Evolutionary conservation across 2,329 filamentous ascomycete genomes (phyloP).

Genomic region (Dothistroma pini): DNA sequence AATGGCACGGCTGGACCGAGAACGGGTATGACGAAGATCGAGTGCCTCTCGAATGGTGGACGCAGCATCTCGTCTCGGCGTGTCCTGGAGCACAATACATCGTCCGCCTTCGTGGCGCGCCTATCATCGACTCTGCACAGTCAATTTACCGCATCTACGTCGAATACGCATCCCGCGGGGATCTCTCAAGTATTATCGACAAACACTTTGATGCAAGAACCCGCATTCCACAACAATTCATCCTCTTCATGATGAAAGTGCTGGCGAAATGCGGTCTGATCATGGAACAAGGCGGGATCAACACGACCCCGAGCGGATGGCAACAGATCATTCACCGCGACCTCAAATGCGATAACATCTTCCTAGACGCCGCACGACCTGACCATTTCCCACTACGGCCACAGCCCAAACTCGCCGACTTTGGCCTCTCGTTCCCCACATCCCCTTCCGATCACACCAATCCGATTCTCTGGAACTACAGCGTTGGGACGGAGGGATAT

Average conservation of each 20-base stretch:
- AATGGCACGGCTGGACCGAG: neutral
- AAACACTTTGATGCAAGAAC: neutral
- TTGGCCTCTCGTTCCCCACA: slow-evolving; percentile 17
- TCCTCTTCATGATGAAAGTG: neutral
- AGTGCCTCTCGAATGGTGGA: neutral
- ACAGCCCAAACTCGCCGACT: slow-evolving; percentile 19
- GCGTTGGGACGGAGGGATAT: slow-evolving; percentile 13
- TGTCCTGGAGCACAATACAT: too few relatives aligned
- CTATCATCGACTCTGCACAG: too few relatives aligned
- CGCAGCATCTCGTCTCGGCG: neutral
- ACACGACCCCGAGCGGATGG: neutral
- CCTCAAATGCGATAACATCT: neutral
- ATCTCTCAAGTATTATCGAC: neutral
- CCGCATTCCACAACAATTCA: neutral
- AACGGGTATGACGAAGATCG: neutral
- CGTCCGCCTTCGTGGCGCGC: too few relatives aligned
- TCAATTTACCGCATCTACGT: too few relatives aligned
- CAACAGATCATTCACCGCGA: neutral
- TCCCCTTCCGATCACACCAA: slow-evolving; percentile 13
- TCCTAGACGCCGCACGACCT: neutral
- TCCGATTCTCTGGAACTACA: slow-evolving; percentile 8
- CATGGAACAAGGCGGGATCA: neutral
- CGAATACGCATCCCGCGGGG: too few relatives aligned
- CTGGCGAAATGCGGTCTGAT: neutral
- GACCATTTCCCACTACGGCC: slow-evolving; percentile 5